Base-by-base conservation (phyloP, 2,329 filamentous ascomycete species). In the Acephala macrosclerotiorum region DNA sequence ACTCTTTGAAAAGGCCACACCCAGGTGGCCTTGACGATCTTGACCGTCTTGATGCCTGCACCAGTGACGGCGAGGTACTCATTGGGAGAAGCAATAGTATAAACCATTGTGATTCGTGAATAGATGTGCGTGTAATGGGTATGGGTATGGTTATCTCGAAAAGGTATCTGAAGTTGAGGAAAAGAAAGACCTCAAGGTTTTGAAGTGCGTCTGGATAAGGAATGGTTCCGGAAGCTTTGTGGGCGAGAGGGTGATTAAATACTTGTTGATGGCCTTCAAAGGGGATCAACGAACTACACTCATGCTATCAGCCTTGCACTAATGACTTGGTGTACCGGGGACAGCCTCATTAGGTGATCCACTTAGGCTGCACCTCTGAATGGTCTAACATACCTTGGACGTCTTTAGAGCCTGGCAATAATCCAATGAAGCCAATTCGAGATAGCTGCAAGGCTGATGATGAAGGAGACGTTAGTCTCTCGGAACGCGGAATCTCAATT, bases 51-150 rank as follows among this genome's bases (percentile, higher is more conserved):
- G 72, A 97, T 85, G 70, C 90, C 88, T 80, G 89, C 89, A 80
- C 93, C 93, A 73, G 92, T 96, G 73, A 96, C 87, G 83, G 93
- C 92, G 79, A 96, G 91, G 84, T 96, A 96, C 80, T 93, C 87
- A 80, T 94, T 91, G 33, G 92, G 89, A 63, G 87, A 87, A 22
- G 91, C 90, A 70, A 93, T 85, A 77, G 84, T 86, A 80, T 90
- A 92, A 72, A 85, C 85, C 83, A 86, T 86, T 59, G 67, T 81
- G 78, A 60, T 12, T 29, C 49, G 45, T 9, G 29, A 29, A 49
- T 18, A 18, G 55, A 47, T 49, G 67, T 55, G 36, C 35, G 20
- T 25, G 45, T 51, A 25, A n/a, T 22, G 45, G 29, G 29, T 4
- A 33, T 33, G 29, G 29, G 45, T 25, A 22, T 49, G 45, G 45